Conservation (phyloP, 2,329 filamentous ascomycete genomes). For the Truncatella angustata region DNA sequence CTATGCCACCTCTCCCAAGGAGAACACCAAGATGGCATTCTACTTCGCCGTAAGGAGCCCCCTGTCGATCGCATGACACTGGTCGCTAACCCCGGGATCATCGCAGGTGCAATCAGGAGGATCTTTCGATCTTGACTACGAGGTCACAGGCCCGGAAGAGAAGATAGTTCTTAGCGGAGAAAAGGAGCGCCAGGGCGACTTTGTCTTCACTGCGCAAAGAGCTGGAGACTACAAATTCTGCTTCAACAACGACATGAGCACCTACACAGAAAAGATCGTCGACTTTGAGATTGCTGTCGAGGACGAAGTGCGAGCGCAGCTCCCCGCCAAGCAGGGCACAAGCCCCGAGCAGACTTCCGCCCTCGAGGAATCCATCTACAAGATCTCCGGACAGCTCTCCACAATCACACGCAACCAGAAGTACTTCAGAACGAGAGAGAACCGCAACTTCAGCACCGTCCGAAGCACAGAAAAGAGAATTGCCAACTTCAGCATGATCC, state of each 20-base stretch:
- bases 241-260: constrained; percentile 98
- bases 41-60: constrained; percentile 82
- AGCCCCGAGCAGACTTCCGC: constrained; percentile 84
- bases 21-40: constrained; percentile 88
- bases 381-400: constrained; percentile 87
- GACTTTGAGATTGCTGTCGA: constrained; percentile 98
- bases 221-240: constrained; percentile 92
- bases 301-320: constrained; percentile 77
- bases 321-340: constrained; percentile 86
- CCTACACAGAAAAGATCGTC: constrained; percentile 94
- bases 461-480: constrained; percentile 93
- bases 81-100: constrained; percentile 51
- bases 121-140: constrained; percentile 95
- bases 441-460: constrained; percentile 98
- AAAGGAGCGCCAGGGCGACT: constrained; percentile 94
- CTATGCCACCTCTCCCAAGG: constrained; percentile 75
- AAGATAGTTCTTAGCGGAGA: constrained; percentile 80
- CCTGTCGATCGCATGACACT: not conserved
- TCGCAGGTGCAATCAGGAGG: constrained; percentile 92
- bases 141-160: constrained; percentile 76
- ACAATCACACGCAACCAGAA: constrained; percentile 97
- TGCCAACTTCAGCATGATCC: constrained; percentile 95
- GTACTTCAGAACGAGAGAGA: constrained; percentile 98
- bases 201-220: constrained; percentile 91
- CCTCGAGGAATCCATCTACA: constrained; percentile 92